Percentiles rank a stretch among this genome's conserved stretches.
Evolutionary conservation across 1,139 yeast genomes (phyloP).

Genomic region (Pichia sorboxylosa): DNA sequence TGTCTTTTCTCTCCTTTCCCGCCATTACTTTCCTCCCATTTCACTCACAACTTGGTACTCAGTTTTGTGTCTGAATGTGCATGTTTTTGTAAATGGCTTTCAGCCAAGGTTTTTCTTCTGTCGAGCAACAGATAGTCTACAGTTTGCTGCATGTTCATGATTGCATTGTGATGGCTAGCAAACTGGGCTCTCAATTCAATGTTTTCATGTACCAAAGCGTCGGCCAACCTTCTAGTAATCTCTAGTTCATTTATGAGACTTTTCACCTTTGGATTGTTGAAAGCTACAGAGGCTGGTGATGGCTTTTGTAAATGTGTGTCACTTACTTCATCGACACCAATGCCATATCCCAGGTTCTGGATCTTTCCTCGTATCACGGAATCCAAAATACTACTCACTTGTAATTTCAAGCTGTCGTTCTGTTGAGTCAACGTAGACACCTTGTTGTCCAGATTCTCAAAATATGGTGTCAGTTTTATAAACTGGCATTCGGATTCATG

Average conservation of each 20-base stretch:
- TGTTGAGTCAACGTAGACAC: conserved; percentile 26
- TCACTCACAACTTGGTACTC: neutral
- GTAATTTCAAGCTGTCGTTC: conserved; percentile 27
- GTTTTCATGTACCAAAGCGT: conserved; percentile 32
- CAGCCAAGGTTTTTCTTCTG: conserved; percentile 22
- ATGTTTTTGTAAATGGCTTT: too few relatives aligned
- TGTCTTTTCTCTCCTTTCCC: too few relatives aligned
- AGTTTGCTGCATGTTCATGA: conserved; percentile 40
- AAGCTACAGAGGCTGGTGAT: conserved; percentile 4
- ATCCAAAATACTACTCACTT: conserved; percentile 36
- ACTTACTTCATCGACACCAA: conserved; percentile 19
- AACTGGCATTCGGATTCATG: conserved; percentile 28
- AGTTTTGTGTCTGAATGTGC: neutral
- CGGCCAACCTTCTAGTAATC: conserved; percentile 28
- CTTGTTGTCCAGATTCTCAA: conserved; percentile 23
- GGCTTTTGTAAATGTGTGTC: neutral
- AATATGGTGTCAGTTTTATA: conserved; percentile 24
- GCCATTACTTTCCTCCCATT: too few relatives aligned
- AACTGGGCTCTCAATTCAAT: conserved; percentile 39
- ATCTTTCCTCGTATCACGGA: conserved; percentile 41
- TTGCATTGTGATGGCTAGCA: conserved; percentile 33
- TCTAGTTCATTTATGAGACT: conserved; percentile 23
- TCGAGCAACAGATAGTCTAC: conserved; percentile 37
- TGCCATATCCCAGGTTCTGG: conserved; percentile 40
- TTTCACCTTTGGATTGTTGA: conserved; percentile 33